phyloP scores from a whole-genome alignment of 1,139 yeast species.

The Blastobotrys proliferans region DNA sequence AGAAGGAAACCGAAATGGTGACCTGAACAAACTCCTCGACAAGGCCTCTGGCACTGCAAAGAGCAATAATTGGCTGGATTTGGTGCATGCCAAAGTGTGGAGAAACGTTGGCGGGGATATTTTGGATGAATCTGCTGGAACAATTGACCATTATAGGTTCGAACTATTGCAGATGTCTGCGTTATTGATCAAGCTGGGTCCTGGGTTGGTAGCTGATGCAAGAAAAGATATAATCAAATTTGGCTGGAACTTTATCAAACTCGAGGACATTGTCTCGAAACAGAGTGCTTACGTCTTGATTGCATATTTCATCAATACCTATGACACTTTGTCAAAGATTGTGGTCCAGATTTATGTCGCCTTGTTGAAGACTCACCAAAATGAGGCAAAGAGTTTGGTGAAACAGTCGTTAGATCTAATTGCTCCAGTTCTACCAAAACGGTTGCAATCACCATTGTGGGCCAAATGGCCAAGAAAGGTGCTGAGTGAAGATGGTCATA shows the following conservation, averaged over 20 bases:
- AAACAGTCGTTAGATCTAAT: conserved; percentile 82
- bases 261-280: conserved; percentile 85
- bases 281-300: conserved; percentile 92
- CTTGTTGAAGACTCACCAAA: conserved; percentile 75
- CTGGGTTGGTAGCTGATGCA: conserved; percentile 55
- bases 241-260: conserved; percentile 88
- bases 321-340: conserved; percentile 83
- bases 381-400: conserved; percentile 79
- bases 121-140: conserved; percentile 60
- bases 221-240: conserved; percentile 87
- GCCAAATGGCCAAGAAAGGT: conserved; percentile 94
- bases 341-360: conserved; percentile 94
- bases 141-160: conserved; percentile 69
- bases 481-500: conserved; percentile 82
- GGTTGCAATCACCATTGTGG: conserved; percentile 75
- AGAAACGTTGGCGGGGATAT: conserved; percentile 47
- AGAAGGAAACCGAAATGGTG: conserved; percentile 53
- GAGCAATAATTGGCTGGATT: conserved; percentile 53
- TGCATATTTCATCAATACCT: conserved; percentile 78
- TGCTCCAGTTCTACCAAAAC: conserved; percentile 81
- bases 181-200: conserved; percentile 64
- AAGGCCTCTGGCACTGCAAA: conserved; percentile 30
- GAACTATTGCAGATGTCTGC: conserved; percentile 82
- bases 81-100: conserved; percentile 70
- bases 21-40: conserved; percentile 48